A percentile compares a stretch with the other conserved stretches of the same genome.
These are phyloP conservation scores for Diaporthe ilicicola DNA, from an alignment of 2,329 filamentous ascomycete species.

Conservation along the genomic window DNA sequence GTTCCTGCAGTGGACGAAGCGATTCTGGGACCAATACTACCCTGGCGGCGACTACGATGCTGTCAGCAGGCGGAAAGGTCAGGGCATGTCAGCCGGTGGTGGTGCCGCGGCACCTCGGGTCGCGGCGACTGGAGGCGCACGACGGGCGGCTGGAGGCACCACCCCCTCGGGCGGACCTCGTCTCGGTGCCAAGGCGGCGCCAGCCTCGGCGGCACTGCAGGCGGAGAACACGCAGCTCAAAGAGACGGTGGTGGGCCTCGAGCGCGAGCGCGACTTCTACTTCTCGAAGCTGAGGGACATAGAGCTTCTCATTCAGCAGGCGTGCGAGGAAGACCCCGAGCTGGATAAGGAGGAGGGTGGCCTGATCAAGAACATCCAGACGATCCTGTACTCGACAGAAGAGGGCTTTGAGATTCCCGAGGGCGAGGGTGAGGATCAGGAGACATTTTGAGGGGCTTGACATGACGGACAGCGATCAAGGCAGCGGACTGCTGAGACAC, in stretches of 20 bases:
- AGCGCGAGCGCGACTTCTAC: conserved; percentile 98
- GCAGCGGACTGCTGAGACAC: background rate
- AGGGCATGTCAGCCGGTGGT: conserved; percentile 62
- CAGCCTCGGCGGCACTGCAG: conserved; percentile 76
- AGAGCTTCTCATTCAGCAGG: conserved; percentile 91
- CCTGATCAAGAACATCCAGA: conserved; percentile 94
- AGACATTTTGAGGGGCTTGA: conserved; percentile 70
- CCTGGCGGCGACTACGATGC: conserved; percentile 98
- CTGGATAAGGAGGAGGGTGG: conserved; percentile 93
- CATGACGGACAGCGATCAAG: background rate
- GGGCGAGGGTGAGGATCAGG: conserved; percentile 80
- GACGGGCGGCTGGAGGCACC: conserved; percentile 63
- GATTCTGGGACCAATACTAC: conserved; percentile 98
- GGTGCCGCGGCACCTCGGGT: conserved; percentile 58
- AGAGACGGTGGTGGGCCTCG: conserved; percentile 92
- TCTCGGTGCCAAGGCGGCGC: conserved; percentile 51
- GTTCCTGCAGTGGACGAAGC: conserved; percentile 96
- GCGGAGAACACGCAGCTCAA: conserved; percentile 89
- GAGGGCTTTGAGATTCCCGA: conserved; percentile 89
- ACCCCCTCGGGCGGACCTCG: conserved; percentile 69
- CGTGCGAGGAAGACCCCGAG: conserved; percentile 90
- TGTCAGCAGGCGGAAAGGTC: conserved; percentile 82
- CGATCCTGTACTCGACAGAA: conserved; percentile 97
- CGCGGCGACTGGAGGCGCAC: conserved; percentile 51
- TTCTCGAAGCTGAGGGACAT: conserved; percentile 99